Evolutionary conservation across 495 filamentous ascomycete species (phyloP).

Genomic region (Rhizodiscina lignyota): DNA sequence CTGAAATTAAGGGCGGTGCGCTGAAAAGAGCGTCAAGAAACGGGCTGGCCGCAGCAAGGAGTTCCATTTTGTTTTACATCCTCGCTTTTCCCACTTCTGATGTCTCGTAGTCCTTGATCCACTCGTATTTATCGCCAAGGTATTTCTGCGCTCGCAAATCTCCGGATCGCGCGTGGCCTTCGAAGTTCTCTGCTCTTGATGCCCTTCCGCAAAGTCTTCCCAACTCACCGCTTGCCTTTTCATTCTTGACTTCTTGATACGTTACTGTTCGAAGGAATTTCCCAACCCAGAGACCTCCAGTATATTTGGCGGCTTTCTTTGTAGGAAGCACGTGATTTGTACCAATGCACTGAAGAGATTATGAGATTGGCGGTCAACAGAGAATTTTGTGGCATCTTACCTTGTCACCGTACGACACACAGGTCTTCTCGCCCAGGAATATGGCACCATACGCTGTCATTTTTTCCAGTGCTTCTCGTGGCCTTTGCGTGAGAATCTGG

Average conservation of each 20-base stretch:
- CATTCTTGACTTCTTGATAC: conserved; percentile 32
- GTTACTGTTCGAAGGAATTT: conserved; percentile 35
- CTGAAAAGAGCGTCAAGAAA: too few relatives aligned
- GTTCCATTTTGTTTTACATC: too few relatives aligned
- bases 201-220: conserved; percentile 33
- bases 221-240: conserved; percentile 29
- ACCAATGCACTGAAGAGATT: too few relatives aligned
- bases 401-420: too few relatives aligned
- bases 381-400: too few relatives aligned
- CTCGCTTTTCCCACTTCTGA: too few relatives aligned
- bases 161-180: conserved; percentile 34
- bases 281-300: conserved; percentile 38
- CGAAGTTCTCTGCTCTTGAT: conserved; percentile 35
- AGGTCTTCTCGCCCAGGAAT: conserved; percentile 35
- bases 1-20: too few relatives aligned
- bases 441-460: conserved; percentile 35
- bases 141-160: conserved; percentile 28
- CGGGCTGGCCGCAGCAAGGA: too few relatives aligned
- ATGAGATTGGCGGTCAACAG: too few relatives aligned
- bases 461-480: conserved; percentile 31
- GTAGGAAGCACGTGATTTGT: too few relatives aligned
- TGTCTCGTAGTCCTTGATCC: conserved; percentile 23
- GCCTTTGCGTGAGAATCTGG: conserved; percentile 31
- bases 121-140: conserved; percentile 25
- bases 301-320: too few relatives aligned